Evolutionary conservation across 2,329 filamentous ascomycete genomes (phyloP).

Genomic region (Scorias spongiosa): DNA sequence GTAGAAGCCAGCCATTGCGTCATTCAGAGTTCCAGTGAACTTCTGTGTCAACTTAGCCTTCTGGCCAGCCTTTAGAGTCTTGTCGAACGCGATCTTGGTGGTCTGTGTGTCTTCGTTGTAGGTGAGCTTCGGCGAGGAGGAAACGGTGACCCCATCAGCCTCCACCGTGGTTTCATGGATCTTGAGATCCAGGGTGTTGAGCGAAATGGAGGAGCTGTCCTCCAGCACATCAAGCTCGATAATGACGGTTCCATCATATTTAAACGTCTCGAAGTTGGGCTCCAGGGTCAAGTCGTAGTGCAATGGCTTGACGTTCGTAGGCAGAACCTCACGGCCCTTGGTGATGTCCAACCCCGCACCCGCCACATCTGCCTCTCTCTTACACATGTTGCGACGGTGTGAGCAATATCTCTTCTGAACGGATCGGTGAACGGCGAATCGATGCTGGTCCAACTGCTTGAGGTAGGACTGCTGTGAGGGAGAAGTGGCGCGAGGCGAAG

Average conservation of each 20-base stretch:
- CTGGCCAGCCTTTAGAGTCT: conserved; percentile 55
- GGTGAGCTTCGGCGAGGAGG: conserved; percentile 50
- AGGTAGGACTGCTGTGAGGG: background rate
- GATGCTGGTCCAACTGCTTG: background rate
- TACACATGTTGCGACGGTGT: conserved; percentile 62
- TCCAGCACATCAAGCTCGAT: conserved; percentile 82
- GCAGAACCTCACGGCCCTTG: conserved; percentile 67
- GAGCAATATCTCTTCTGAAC: conserved; percentile 47
- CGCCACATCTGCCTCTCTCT: conserved; percentile 40
- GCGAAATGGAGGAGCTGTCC: conserved; percentile 68
- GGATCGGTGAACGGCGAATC: background rate
- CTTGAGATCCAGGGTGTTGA: conserved; percentile 78
- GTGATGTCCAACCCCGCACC: conserved; percentile 44
- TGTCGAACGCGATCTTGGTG: conserved; percentile 64
- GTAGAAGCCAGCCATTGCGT: conserved; percentile 97
- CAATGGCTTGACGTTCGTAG: conserved; percentile 76
- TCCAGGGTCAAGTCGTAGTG: conserved; percentile 90
- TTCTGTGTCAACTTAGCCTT: conserved; percentile 65
- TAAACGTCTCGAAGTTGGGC: conserved; percentile 76
- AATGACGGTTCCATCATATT: conserved; percentile 67
- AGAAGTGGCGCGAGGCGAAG: background rate
- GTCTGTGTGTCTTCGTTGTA: conserved; percentile 70
- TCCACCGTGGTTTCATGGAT: conserved; percentile 60
- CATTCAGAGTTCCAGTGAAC: conserved; percentile 69
- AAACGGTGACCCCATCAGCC: conserved; percentile 40